Percentiles rank a stretch among this genome's conserved stretches.
These are phyloP conservation scores for Tolypocladium sp. DNA, from an alignment of 2,329 filamentous ascomycete species.

Conservation along the genomic window DNA sequence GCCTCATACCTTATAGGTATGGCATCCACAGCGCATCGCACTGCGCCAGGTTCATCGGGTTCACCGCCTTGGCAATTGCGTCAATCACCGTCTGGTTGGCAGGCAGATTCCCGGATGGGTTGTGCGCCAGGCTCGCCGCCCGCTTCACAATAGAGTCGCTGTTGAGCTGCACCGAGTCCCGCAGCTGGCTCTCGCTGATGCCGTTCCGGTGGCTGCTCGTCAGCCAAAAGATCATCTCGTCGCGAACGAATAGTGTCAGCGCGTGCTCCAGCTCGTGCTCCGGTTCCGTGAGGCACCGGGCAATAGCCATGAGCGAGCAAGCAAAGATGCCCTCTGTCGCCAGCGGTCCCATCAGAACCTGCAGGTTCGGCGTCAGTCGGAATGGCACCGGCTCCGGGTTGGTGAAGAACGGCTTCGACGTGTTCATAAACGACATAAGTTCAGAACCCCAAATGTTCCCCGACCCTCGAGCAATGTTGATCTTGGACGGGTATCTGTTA, in stretches of 20 bases:
- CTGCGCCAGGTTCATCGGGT: constrained; percentile 78
- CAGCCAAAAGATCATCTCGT: constrained; percentile 98
- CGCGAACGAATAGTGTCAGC: constrained; percentile 86
- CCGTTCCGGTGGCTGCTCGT: constrained; percentile 61
- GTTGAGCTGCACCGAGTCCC: constrained; percentile 76
- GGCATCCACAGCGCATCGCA: constrained; percentile 97
- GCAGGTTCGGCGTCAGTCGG: constrained; percentile 91
- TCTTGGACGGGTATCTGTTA: constrained; percentile 90
- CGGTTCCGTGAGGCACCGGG: constrained; percentile 84
- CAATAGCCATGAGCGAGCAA: constrained; percentile 93
- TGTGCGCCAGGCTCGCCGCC: constrained; percentile 73
- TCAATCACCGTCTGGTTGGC: constrained; percentile 98
- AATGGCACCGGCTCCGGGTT: constrained; percentile 95
- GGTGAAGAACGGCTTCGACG: constrained; percentile 78
- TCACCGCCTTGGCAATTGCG: constrained; percentile 82
- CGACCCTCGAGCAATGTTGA: constrained; percentile 77
- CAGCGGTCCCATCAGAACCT: constrained; percentile 91
- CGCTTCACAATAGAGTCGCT: constrained; percentile 88
- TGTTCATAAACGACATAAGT: constrained; percentile 81
- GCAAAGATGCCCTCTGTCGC: constrained; percentile 94
- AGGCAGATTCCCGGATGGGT: constrained; percentile 70
- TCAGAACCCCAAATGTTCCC: constrained; percentile 97
- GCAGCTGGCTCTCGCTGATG: constrained; percentile 54
- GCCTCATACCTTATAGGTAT: constrained; percentile 55
- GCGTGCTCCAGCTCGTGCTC: constrained; percentile 89